Evolutionary conservation across 1,139 yeast species (phyloP).

Genomic region (Pichia inconspicua): DNA sequence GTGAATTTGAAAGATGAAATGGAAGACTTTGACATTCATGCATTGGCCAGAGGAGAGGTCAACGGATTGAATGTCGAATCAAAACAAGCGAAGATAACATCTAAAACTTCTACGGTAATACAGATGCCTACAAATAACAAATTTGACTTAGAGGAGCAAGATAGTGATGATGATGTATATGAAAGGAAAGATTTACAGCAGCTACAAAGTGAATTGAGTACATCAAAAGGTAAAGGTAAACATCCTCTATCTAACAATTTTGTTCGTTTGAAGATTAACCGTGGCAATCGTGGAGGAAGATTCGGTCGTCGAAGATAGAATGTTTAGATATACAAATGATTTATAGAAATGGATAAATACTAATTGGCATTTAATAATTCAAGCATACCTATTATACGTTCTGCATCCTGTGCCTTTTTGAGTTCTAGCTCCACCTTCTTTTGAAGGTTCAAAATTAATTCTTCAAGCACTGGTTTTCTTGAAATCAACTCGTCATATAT

Average conservation of each 20-base stretch:
- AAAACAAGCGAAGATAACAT: not conserved
- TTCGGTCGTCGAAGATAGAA: slow-evolving; percentile 18
- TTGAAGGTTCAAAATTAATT: slow-evolving; percentile 52
- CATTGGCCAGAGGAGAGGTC: slow-evolving; percentile 33
- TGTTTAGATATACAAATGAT: not conserved
- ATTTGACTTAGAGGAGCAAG: slow-evolving; percentile 10
- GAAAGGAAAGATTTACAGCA: slow-evolving; percentile 17
- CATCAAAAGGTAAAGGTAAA: slow-evolving; percentile 13
- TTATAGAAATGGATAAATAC: not conserved
- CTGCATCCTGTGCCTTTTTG: slow-evolving; percentile 77
- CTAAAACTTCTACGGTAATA: not conserved
- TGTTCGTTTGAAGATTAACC: slow-evolving; percentile 28
- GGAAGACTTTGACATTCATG: slow-evolving; percentile 35
- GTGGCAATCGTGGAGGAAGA: slow-evolving; percentile 19
- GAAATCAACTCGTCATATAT: slow-evolving; percentile 68
- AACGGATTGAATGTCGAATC: slow-evolving; percentile 8
- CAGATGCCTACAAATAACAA: not conserved
- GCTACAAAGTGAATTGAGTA: slow-evolving; percentile 7
- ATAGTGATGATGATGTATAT: slow-evolving; percentile 26
- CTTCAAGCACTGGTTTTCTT: slow-evolving; percentile 73
- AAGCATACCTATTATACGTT: slow-evolving; percentile 87
- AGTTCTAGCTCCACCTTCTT: slow-evolving; percentile 62
- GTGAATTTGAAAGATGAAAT: slow-evolving; percentile 26
- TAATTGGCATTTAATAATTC: slow-evolving; percentile 53
- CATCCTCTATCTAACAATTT: slow-evolving; percentile 28